Percentiles rank a stretch among this genome's conserved stretches.
phyloP scores from a whole-genome alignment of 2,329 filamentous ascomycete genomes.

The Pseudopithomyces chartarum region DNA sequence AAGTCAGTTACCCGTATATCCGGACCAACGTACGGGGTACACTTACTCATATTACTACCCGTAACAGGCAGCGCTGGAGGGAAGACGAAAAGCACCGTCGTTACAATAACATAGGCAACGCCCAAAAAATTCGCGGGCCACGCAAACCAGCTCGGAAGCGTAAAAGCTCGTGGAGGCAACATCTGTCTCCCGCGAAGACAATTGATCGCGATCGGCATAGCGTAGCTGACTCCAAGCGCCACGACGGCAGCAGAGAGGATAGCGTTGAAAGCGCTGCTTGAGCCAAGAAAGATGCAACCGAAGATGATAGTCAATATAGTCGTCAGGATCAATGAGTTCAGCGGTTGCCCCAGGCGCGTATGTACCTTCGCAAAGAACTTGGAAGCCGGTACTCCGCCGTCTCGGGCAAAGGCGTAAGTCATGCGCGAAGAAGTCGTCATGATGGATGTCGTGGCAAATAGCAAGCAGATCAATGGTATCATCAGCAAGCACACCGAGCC shows the following conservation, averaged over 20 bases:
- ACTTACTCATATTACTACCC: slow-evolving; percentile 70
- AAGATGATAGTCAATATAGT: slow-evolving; percentile 68
- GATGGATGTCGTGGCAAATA: slow-evolving; percentile 67
- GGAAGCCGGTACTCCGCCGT: slow-evolving; percentile 69
- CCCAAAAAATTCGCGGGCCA: slow-evolving; percentile 67
- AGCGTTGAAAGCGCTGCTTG: slow-evolving; percentile 70
- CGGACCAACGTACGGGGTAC: neutral
- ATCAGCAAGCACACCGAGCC: slow-evolving; percentile 69
- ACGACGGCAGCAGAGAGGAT: slow-evolving; percentile 75
- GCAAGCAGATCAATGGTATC: slow-evolving; percentile 67
- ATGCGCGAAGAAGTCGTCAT: slow-evolving; percentile 71
- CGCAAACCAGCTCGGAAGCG: slow-evolving; percentile 58
- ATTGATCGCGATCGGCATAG: slow-evolving; percentile 74
- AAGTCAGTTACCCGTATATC: slow-evolving; percentile 15
- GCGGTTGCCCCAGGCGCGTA: slow-evolving; percentile 63
- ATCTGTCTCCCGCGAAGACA: slow-evolving; percentile 68
- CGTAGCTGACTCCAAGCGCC: slow-evolving; percentile 73
- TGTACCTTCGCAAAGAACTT: slow-evolving; percentile 66
- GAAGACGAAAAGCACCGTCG: slow-evolving; percentile 76
- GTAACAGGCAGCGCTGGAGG: slow-evolving; percentile 70
- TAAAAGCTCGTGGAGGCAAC: slow-evolving; percentile 65
- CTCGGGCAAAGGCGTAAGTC: slow-evolving; percentile 70
- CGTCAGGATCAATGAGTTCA: slow-evolving; percentile 69
- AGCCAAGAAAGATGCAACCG: slow-evolving; percentile 72
- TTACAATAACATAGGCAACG: slow-evolving; percentile 69